A percentile compares a stretch with the other conserved stretches of the same genome.
Evolutionary conservation across 768 basidiomycete species (phyloP).

Genomic region (Sporobolomyces pararoseus): DNA sequence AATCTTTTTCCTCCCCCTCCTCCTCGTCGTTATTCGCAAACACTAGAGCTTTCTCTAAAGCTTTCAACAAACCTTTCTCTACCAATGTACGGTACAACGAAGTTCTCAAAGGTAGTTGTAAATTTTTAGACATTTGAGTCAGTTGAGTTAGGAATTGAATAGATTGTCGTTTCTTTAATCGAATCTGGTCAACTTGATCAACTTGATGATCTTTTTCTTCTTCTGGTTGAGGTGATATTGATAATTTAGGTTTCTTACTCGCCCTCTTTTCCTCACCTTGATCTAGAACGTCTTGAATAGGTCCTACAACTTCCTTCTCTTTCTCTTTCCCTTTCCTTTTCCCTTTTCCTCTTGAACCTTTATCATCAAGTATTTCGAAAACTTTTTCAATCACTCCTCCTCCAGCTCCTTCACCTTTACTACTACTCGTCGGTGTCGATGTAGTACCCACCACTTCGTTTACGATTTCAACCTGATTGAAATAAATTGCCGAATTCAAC

Average conservation of each 20-base stretch:
- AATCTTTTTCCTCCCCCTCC: background rate
- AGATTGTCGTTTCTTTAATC: slow-evolving; percentile 65
- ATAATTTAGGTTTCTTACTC: background rate
- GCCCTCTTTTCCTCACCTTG: slow-evolving; percentile 1
- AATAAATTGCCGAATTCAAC: slow-evolving; percentile 93
- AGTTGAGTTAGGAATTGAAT: slow-evolving; percentile 86
- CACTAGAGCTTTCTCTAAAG: slow-evolving; percentile 82
- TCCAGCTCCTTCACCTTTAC: slow-evolving; percentile 50
- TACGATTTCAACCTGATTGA: slow-evolving; percentile 98
- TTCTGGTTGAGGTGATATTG: background rate
- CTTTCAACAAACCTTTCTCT: slow-evolving; percentile 80
- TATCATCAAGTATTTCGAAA: slow-evolving; percentile 59
- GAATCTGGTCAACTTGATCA: too few species aligned
- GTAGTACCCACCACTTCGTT: slow-evolving; percentile 65
- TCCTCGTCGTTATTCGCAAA: too few species aligned
- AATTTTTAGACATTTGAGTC: slow-evolving; percentile 92
- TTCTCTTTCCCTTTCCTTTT: slow-evolving; percentile 38
- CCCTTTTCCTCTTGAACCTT: background rate
- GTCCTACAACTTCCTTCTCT: slow-evolving; percentile 43
- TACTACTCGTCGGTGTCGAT: too few species aligned
- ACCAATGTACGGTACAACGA: slow-evolving; percentile 79
- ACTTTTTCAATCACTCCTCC: slow-evolving; percentile 69
- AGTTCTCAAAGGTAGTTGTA: slow-evolving; percentile 81
- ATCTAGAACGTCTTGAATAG: slow-evolving; percentile 20
- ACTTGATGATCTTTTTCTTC: background rate